Evolutionary conservation across 1,284 basidiomycete species (phyloP), one percentile per base, ranked within the genome.

Genomic region (Malassezia globosa): DNA sequence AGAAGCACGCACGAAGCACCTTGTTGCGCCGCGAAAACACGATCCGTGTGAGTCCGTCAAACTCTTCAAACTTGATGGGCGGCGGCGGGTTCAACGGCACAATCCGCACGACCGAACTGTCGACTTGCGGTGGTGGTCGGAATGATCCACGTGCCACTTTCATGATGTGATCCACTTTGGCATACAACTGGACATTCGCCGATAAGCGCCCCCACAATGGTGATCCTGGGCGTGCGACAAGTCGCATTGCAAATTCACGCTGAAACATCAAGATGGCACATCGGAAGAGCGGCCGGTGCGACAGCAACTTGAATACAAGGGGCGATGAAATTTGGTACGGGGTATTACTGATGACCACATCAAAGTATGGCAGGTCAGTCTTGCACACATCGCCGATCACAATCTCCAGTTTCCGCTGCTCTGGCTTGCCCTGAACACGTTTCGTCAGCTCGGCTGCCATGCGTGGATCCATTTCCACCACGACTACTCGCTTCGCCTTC

Each of bases 271-370:
- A 85, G 56, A 97, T 89, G 23, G 88, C 87, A 55, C 85, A 82
- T 26, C 92, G 85, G 72, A 87, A 89, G 41, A 95, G 78, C 0
- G 92, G 92, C 7, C 92, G 84, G 66, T 96, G 89, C 2, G 92
- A 95, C 46, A 97, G 82, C 27, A 97, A 80, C 60, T 88, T 87
- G 79, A 97, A 97, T 42, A 96, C 85, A 46, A 97, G 82, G 1
- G 90, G 88, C 1, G 94, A 97, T 1, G 94, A 97, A 59, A 99
- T 99, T 73, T 96, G 92, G 75, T 97, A 99, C 0, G 92, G 92
- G 1, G 92, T 97, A 72, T 97, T 97, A 64, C 85, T 89, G 72
- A 97, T 97, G 77, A 90, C 95, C 51, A 95, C 92, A 74, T 97
- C 92, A 65, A 97, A 96, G 75, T 92, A 96, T 4, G 92, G 92